Evolutionary conservation across 805 yeast genomes (phyloP), one percentile per base, ranked within the genome.

Genomic region (Kuraishia cidri): DNA sequence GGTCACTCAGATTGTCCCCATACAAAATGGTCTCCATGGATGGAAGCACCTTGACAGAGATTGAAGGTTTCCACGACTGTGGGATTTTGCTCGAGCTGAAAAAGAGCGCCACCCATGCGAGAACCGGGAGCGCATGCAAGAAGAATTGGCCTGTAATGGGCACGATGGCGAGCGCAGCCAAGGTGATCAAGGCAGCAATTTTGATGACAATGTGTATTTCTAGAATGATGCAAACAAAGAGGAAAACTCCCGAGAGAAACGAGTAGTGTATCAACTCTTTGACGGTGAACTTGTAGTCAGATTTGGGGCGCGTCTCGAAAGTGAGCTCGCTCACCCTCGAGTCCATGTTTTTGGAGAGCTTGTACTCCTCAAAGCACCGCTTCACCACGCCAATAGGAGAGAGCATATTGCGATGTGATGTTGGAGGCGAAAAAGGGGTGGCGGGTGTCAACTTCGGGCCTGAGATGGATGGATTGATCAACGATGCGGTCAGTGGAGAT

Each of bases 21-120:
- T 86, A 88, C 37, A 90, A 61, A 35, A 88, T 81, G 26, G 96
- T 85, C 55, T 88, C 97, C 60, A 87, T 66, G 3, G 94, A 92
- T 0, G 97, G 97, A 31, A 88, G 67, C 15, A 84, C 79, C 44
- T 88, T 79, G 35, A 88, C 97, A 30, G 78, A 73, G 42, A 88
- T 90, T n/a, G 87, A 80, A 4, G 96, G 95, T 50, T 90, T 77
- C 69, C 79, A 75, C 3, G 61, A 54, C 3, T 75, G 66, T 7
- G 94, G 84, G 45, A 88, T 79, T 45, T 75, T 78, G 11, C 83
- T 69, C 28, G 87, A 76, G 17, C 80, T 71, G 58, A 82, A 86
- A 58, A 79, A 88, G 33, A 90, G 66, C 16, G 86, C 75, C 43
- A 85, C 69, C 95, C 96, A 88, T 2, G 94, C 67, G 35, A 79